phyloP scores from a whole-genome alignment of 306 rosid genomes.

The Albizia julibrissin region DNA sequence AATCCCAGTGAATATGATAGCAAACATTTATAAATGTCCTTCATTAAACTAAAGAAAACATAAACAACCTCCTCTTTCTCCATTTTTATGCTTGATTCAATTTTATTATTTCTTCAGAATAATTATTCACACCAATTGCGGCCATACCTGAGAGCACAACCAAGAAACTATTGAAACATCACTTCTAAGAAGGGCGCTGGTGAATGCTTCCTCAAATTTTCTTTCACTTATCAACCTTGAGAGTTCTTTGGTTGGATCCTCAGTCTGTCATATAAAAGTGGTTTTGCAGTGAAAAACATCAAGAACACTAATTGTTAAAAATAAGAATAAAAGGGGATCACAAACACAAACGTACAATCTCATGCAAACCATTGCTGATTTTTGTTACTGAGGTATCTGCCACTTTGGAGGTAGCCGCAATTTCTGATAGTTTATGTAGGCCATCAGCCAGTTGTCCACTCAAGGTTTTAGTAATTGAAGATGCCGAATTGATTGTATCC shows the following conservation, averaged over 20 bases:
- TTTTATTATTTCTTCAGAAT: conserved; percentile 22
- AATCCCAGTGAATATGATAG: not conserved
- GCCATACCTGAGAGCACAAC: conserved; percentile 76
- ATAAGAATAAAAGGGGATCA: conserved; percentile 21
- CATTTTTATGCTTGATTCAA: not conserved
- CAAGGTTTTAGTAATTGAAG: conserved; percentile 63
- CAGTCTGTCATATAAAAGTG: conserved; percentile 41
- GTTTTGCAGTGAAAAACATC: conserved; percentile 17
- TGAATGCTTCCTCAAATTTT: conserved; percentile 73
- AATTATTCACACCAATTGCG: conserved; percentile 25
- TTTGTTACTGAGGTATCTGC: conserved; percentile 52
- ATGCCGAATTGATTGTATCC: conserved; percentile 75
- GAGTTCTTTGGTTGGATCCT: conserved; percentile 73
- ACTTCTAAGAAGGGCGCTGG: conserved; percentile 62
- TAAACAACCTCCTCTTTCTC: not conserved
- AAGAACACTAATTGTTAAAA: conserved; percentile 1
- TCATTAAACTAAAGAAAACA: not conserved
- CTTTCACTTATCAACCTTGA: conserved; percentile 60
- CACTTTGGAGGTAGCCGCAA: conserved; percentile 56
- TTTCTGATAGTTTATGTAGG: conserved; percentile 54
- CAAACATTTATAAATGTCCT: not conserved
- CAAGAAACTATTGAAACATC: conserved; percentile 72
- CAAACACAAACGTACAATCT: conserved; percentile 47
- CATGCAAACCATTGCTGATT: conserved; percentile 61
- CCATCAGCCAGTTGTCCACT: conserved; percentile 71